Evolutionary conservation across 2,329 filamentous ascomycete genomes (phyloP), one percentile per base, ranked within the genome.

Genomic region (Penicillium vulpinum): DNA sequence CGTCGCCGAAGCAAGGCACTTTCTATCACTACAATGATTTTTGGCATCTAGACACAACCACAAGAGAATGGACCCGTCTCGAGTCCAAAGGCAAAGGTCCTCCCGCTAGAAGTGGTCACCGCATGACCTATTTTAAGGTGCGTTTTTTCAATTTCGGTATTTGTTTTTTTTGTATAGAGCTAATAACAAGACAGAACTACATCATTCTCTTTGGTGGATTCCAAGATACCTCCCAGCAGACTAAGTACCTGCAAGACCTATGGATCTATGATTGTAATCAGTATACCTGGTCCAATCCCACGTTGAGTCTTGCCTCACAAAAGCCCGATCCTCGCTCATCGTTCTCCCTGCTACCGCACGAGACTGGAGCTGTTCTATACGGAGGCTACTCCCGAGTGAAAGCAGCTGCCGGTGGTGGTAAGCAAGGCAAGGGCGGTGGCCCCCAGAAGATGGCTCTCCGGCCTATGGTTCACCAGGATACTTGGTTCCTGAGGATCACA

Each of bases 1-100:
- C 90, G 56, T 93, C 89, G 28, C 94, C 94, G 2, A 97, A 97
- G 73, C 94, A 97, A 76, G 94, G 94, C 4, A 97, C 93, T 0
- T 99, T 99, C 70, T 97, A 99, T 74, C 94, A 99, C 76, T 99
- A 99, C 78, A 96, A 96, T 69, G 94, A 97, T 77, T 97, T 99
- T 73, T 99, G 94, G 93, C 84, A 89, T 48, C 83, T 97, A 41
- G 92, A 97, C 70, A 89, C 93, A 0, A 83, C 83, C 9, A 87
- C 85, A 8, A 83, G 92, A 67, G 94, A 99, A 78, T 99, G 94
- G 94, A 90, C 86, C 55, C 89, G 92, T 59, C 81, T 99, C 33
- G 94, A 99, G 73, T 83, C 82, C 2, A 88, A 87, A 62, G 75
- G 76, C 38, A 83, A 83, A 78, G 90, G 90, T 57, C 93, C 93